These are phyloP conservation scores for Cyclotella cryptica DNA, from an alignment of 108 stramenopile species.

Conservation along the genomic window DNA sequence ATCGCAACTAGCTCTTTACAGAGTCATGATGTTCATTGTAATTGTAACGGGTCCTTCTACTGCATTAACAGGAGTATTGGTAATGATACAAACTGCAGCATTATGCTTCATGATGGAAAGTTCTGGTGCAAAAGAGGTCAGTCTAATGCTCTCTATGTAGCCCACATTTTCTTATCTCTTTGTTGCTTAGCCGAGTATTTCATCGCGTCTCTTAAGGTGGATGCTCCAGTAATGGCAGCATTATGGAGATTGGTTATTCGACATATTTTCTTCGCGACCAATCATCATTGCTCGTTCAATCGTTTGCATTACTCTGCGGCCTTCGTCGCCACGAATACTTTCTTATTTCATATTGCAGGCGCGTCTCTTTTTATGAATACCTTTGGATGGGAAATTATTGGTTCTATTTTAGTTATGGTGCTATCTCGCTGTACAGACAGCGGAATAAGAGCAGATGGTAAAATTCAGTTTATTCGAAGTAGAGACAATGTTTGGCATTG, in stretches of 20 bases:
- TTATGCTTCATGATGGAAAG: conserved; percentile 52
- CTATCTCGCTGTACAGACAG: conserved; percentile 21
- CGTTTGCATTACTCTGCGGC: conserved; percentile 84
- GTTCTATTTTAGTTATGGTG: conserved; percentile 58
- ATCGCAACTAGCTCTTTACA: conserved; percentile 28
- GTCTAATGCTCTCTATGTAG: not conserved
- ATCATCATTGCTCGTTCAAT: conserved; percentile 86
- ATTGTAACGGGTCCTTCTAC: conserved; percentile 83
- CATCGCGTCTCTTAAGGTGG: conserved; percentile 28
- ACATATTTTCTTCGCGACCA: conserved; percentile 82
- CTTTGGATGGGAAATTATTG: conserved; percentile 86
- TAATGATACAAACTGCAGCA: conserved; percentile 62
- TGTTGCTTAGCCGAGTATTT: conserved; percentile 4
- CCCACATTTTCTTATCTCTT: not conserved
- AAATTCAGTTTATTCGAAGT: not conserved
- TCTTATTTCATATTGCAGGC: conserved; percentile 73
- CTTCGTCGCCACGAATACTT: conserved; percentile 79
- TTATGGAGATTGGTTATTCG: conserved; percentile 76
- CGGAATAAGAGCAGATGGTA: not conserved
- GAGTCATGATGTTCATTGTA: conserved; percentile 63
- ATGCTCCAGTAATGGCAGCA: conserved; percentile 61
- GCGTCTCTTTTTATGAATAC: conserved; percentile 83
- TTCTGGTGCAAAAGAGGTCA: conserved; percentile 53
- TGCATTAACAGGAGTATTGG: conserved; percentile 60
- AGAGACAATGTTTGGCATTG: conserved; percentile 60